A percentile compares a stretch with the other conserved stretches of the same genome.
Evolutionary conservation across 164 flowering plant species (phyloP).

Genomic region (Liriodendron chinense): DNA sequence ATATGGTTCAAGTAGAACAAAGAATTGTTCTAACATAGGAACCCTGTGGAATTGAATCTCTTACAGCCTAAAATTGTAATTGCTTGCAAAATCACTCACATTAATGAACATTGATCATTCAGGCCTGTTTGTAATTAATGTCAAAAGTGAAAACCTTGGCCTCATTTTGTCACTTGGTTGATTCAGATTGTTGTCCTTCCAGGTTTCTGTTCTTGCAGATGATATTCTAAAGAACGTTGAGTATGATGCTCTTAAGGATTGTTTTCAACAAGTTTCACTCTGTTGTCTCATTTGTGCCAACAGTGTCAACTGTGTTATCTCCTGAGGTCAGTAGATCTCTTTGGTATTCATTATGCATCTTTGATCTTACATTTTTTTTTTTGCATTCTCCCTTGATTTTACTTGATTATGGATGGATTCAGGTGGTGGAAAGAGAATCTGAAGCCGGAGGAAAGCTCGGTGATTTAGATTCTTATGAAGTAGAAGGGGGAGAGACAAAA

Average conservation of each 20-base stretch:
- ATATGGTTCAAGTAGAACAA: no score
- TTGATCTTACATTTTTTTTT: neutral
- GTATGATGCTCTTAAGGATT: constrained; percentile 85
- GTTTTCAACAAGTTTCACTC: constrained; percentile 86
- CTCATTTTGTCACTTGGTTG: neutral
- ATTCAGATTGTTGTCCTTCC: constrained; percentile 13
- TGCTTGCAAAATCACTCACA: no score
- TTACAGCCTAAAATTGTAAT: no score
- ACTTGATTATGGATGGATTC: neutral
- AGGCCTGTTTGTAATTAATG: no score
- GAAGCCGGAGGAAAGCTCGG: constrained; percentile 88
- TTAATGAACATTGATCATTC: no score
- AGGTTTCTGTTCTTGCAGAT: constrained; percentile 93
- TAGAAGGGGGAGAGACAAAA: constrained; percentile 91
- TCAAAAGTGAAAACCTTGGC: no score
- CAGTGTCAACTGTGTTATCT: constrained; percentile 67
- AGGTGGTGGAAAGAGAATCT: constrained; percentile 86
- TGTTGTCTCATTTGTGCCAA: constrained; percentile 75
- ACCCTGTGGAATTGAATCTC: no score
- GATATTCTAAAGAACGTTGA: constrained; percentile 93
- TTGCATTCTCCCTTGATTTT: neutral
- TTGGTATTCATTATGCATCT: neutral
- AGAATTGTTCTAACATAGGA: no score
- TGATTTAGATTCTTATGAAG: constrained; percentile 79
- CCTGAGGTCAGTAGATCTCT: constrained; percentile 60